Evolutionary conservation across 805 yeast species (phyloP), one percentile per base, ranked within the genome.

Genomic region (Wickerhamiella australiensis): DNA sequence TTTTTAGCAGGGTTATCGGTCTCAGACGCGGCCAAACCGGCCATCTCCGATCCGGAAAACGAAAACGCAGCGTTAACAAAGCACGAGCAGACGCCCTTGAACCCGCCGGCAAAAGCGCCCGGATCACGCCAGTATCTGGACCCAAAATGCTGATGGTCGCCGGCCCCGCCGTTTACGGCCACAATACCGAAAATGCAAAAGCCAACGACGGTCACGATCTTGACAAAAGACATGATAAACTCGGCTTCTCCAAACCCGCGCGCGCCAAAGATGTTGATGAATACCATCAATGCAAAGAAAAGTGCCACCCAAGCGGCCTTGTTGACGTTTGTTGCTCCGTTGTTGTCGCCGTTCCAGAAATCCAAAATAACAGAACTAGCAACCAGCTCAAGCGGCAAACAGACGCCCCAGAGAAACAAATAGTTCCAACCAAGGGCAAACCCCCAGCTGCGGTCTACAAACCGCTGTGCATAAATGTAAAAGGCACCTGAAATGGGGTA

Each of bases 391-490:
- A 79, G 64, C 0, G 86, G 85, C 50, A 79, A 67, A 27, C 77
- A 71, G 44, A 78, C 76, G 21, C 79, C 65, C 76, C 77, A 76
- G 59, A 77, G 79, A 50, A 79, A 59, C 49, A 76, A 73, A 57
- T 80, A 80, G 61, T 79, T 78, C 82, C 82, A 78, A 23, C 80
- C 83, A 60, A 79, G 75, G 22, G 84, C 77, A 57, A 79, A 78
- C 1, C 83, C 83, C 61, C 79, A 69, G 2, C 80, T 72, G 4
- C 78, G 78, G 52, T 78, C 82, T 42, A 78, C 67, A 54, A 79
- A 73, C 55, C 83, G 68, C 43, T 76, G 69, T 49, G 79, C 74
- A 62, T 71, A 77, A 48, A 74, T 70, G 52, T 75, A 73, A 59
- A 76, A 78, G 15, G 79, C 73, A 64, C 82, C 80, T 20, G 73